phyloP scores from a whole-genome alignment of 1,284 basidiomycete genomes.

The Trametes versicolor region DNA sequence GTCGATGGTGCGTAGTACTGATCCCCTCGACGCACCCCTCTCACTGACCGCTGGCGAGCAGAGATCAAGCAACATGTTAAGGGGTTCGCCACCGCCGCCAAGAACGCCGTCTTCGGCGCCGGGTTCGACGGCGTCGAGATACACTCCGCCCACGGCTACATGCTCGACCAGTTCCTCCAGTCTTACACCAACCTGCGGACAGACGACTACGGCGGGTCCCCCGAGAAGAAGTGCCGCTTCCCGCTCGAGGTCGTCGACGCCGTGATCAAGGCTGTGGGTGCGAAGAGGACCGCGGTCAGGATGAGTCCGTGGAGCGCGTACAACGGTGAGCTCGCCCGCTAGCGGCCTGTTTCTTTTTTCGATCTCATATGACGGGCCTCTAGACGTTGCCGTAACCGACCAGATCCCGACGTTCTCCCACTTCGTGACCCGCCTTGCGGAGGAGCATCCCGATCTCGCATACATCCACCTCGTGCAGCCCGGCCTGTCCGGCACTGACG shows the following conservation, averaged over 20 bases:
- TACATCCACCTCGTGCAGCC: slow-evolving; percentile 59
- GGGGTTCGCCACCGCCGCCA: slow-evolving; percentile 68
- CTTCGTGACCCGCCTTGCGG: slow-evolving; percentile 41
- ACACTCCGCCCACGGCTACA: slow-evolving; percentile 71
- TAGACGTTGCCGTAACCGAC: slow-evolving; percentile 50
- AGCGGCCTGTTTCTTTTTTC: no score
- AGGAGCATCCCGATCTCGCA: slow-evolving; percentile 52
- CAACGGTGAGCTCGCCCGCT: slow-evolving; percentile 40
- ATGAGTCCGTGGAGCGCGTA: slow-evolving; percentile 60
- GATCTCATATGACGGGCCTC: no score
- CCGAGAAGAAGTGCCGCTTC: slow-evolving; percentile 74
- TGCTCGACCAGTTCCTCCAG: slow-evolving; percentile 63
- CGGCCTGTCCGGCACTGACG: slow-evolving; percentile 31
- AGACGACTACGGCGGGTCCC: slow-evolving; percentile 79
- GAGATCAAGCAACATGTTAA: slow-evolving; percentile 68
- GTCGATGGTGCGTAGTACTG: slow-evolving; percentile 69
- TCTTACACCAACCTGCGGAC: slow-evolving; percentile 74
- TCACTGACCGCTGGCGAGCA: slow-evolving; percentile 57
- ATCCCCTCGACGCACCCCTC: slow-evolving; percentile 45
- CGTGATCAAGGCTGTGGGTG: slow-evolving; percentile 51
- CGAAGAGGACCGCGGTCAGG: slow-evolving; percentile 56
- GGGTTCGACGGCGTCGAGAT: slow-evolving; percentile 48
- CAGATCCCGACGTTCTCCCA: slow-evolving; percentile 44
- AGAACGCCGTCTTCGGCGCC: slow-evolving; percentile 57
- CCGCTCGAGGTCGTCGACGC: slow-evolving; percentile 51